A percentile compares a stretch with the other conserved stretches of the same genome.
Conservation (phyloP, 345 rosid genomes). For the Orychophragmus violaceus region DNA sequence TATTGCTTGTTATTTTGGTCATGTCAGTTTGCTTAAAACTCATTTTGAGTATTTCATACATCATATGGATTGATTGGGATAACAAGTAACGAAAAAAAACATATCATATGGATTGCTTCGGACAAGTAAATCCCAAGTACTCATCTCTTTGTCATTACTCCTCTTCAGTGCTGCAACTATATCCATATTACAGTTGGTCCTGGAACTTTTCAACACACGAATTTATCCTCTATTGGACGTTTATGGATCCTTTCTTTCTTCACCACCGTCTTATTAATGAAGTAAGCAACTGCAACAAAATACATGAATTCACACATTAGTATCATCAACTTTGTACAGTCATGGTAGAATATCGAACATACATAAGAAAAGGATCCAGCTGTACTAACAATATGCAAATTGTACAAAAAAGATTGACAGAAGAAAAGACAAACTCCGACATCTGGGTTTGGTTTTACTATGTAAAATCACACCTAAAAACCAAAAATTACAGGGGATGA, state of each 20-base stretch:
- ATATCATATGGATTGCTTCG: not conserved
- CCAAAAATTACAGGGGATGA: not conserved
- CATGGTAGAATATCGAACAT: not conserved
- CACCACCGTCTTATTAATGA: conserved; percentile 85
- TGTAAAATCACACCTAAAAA: not conserved
- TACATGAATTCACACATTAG: conserved; percentile 1
- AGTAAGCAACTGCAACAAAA: conserved; percentile 65
- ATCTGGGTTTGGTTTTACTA: not conserved
- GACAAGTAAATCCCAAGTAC: not conserved
- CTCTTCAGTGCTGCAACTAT: not conserved
- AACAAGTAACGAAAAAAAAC: not conserved
- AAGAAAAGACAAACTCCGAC: not conserved
- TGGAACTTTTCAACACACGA: not conserved
- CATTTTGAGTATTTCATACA: not conserved
- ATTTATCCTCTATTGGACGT: not conserved
- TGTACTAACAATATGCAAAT: not conserved
- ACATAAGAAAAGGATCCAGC: not conserved
- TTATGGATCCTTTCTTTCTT: not conserved
- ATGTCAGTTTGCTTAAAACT: not conserved
- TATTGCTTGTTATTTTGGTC: not conserved
- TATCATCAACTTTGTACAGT: not conserved
- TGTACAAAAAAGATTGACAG: not conserved
- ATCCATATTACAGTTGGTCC: not conserved
- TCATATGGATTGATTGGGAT: not conserved
- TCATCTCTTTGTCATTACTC: not conserved